Conservation (phyloP, 495 filamentous ascomycete genomes). For the Aspergillus saccharolyticus region DNA sequence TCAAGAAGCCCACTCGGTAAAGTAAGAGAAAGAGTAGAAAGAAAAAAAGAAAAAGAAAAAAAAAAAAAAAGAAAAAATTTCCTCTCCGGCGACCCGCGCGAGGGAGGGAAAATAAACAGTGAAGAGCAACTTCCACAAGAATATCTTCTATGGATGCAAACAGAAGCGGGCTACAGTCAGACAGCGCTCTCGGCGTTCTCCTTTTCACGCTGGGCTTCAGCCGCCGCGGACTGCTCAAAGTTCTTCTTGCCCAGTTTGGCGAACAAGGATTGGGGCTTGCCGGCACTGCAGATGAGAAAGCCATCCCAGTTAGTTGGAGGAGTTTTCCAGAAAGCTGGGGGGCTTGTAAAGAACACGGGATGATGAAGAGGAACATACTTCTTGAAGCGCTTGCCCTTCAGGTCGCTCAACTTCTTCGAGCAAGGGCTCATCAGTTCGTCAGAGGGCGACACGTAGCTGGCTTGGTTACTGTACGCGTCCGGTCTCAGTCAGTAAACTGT, state of each 20-base stretch:
- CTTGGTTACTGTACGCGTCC: conserved; percentile 34
- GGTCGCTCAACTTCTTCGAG: conserved; percentile 80
- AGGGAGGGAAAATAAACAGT: conserved; percentile 2
- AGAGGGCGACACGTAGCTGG: conserved; percentile 81
- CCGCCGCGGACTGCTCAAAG: conserved; percentile 36
- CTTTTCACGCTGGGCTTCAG: conserved; percentile 8
- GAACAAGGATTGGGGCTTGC: conserved; percentile 46
- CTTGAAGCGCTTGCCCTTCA: conserved; percentile 76
- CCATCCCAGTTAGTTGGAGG: conserved; percentile 4
- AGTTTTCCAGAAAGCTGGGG: not conserved
- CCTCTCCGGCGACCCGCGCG: not conserved
- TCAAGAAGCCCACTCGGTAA: too few species aligned
- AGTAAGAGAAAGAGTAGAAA: too few species aligned
- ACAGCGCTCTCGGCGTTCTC: conserved; percentile 4
- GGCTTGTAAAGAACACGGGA: too few species aligned
- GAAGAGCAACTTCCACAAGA: conserved; percentile 9
- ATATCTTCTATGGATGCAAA: too few species aligned
- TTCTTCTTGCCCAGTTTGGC: conserved; percentile 49
- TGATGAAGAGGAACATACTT: conserved; percentile 31
- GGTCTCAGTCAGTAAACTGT: not conserved
- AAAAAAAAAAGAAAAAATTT: not conserved
- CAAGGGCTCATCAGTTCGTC: conserved; percentile 91
- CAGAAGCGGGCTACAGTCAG: too few species aligned
- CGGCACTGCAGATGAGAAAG: conserved; percentile 28
- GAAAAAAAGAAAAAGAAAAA: too few species aligned